Conservation (phyloP, 306 rosid genomes). For the Carpinus fangiana region DNA sequence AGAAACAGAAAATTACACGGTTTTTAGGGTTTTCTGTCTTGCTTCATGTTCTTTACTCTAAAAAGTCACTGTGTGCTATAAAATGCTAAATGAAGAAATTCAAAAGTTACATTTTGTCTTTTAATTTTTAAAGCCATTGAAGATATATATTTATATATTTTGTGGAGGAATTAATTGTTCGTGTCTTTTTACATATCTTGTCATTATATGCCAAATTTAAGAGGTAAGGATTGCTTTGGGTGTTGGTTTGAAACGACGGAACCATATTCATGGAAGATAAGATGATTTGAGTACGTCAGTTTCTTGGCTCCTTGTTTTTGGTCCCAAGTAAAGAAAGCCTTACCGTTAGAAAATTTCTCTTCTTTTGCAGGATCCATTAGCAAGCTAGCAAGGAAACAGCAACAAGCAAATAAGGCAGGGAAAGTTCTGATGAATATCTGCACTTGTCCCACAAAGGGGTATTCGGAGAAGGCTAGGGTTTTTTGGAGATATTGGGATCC, state of each 20-base stretch:
- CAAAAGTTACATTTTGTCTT: neutral
- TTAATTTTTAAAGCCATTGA: neutral
- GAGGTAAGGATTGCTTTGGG: neutral
- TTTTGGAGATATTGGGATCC: conserved; percentile 9
- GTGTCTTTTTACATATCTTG: neutral
- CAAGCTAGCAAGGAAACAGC: neutral
- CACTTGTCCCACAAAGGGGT: neutral
- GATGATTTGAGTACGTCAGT: neutral
- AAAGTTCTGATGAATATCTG: conserved; percentile 4
- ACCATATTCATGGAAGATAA: too few relatives aligned
- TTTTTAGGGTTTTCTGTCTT: conserved; percentile 9
- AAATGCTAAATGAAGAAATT: neutral
- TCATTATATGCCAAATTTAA: neutral
- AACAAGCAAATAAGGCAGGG: neutral
- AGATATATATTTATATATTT: neutral
- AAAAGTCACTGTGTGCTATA: neutral
- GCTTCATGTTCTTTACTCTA: neutral
- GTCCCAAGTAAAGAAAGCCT: neutral
- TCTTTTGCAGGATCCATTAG: neutral
- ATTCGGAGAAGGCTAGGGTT: conserved; percentile 22
- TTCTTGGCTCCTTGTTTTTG: neutral
- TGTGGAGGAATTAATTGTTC: neutral
- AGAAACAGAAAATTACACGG: conserved; percentile 15
- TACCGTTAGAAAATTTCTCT: neutral
- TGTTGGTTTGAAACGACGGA: neutral